Evolutionary conservation across 495 filamentous ascomycete species (phyloP), one percentile per base, ranked within the genome.

Genomic region (Hypomontagnella submonticulosa): DNA sequence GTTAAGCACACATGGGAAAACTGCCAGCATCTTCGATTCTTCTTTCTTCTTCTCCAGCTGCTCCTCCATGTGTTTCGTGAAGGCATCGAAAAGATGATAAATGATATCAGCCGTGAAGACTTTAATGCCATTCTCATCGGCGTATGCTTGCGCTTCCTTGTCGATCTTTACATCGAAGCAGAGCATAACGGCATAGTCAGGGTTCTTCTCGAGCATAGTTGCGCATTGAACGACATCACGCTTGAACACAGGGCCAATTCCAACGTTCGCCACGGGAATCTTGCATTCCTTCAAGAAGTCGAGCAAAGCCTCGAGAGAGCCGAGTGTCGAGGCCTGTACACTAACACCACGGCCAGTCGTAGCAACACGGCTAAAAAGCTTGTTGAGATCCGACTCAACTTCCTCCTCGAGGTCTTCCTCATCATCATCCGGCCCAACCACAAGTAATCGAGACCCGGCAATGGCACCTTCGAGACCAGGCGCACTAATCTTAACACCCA

Each of bases 101-200:
- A 99, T 99, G 70, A 99, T 99, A 69, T 99, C 93, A 4, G 96
- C 96, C 0, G 92, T 96, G 82, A 98, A 98, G 71, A 99, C 92
- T 84, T 97, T 99, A 75, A 99, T 91, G 30, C 94, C 94, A 37
- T 97, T 87, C 53, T 97, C 93, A 8, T 97, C 91, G 38, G 96
- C 96, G 68, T 98, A 97, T 11, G 84, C 84, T 69, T 89, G 85
- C 1, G 96, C 96, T 71, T 99, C 96, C 77, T 97, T 97, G 77
- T 99, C 96, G 18, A 99, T 90, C 81, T 97, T 97, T 76, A 99
- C 96, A 73, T 99, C 96, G 83, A 99, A 99, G 75, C 96, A 98
- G 15, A 99, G 89, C 96, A 99, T 99, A 75, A 98, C 92, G 19
- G 96, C 96, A 62, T 88, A 96, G 75, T 99, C 95, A 69, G 92